Evolutionary conservation across 495 filamentous ascomycete genomes (phyloP).

Genomic region (Talaromyces thailandensis): DNA sequence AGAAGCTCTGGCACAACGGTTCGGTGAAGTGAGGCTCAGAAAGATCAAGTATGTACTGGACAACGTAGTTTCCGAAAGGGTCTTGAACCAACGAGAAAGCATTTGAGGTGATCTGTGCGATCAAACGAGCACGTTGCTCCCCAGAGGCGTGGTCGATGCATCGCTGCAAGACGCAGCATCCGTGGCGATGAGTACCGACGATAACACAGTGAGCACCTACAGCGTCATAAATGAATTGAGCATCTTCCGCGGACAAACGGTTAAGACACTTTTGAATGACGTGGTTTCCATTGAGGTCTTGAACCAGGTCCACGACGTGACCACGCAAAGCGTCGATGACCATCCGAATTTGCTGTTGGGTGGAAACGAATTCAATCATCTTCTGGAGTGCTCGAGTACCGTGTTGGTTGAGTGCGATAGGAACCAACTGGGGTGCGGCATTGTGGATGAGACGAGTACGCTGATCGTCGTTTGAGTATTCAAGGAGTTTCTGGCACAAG

Average conservation of each 20-base stretch:
- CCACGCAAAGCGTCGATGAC: conserved; percentile 71
- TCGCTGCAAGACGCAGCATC: conserved; percentile 94
- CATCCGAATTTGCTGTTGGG: conserved; percentile 63
- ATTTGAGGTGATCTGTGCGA: conserved; percentile 74
- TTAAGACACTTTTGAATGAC: conserved; percentile 99
- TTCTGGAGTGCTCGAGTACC: conserved; percentile 94
- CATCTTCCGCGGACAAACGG: conserved; percentile 69
- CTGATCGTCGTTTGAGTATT: conserved; percentile 88
- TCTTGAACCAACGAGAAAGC: conserved; percentile 82
- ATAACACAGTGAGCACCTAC: conserved; percentile 78
- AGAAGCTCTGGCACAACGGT: conserved; percentile 71
- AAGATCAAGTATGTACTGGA: conserved; percentile 96
- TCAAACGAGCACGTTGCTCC: conserved; percentile 75
- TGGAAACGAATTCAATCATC: conserved; percentile 96
- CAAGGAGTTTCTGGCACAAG: conserved; percentile 91
- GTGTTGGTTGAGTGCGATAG: conserved; percentile 92
- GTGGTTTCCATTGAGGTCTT: conserved; percentile 96
- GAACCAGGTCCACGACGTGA: conserved; percentile 84
- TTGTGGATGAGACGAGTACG: conserved; percentile 87
- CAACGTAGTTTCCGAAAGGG: conserved; percentile 96
- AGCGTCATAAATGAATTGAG: conserved; percentile 93
- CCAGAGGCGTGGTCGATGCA: conserved; percentile 97
- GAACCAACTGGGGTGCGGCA: conserved; percentile 72
- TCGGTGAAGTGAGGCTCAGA: conserved; percentile 74
- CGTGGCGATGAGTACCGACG: conserved; percentile 94